phyloP scores from a whole-genome alignment of 2,329 filamentous ascomycete genomes.

The Calonectria pseudoturangicola region DNA sequence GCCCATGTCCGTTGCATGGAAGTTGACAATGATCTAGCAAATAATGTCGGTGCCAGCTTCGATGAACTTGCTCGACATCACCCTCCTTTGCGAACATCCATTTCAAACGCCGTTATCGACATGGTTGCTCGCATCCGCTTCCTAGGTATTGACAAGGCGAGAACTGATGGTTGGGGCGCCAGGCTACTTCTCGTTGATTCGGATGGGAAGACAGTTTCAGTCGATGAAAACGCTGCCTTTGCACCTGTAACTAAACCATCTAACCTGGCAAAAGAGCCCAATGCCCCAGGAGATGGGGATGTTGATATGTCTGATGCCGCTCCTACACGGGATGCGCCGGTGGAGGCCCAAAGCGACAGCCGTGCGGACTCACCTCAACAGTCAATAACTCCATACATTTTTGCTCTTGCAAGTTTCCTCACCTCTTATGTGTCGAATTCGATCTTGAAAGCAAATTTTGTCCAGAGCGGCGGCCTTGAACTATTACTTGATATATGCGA shows the following conservation, averaged over 20 bases:
- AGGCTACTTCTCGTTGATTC: constrained; percentile 82
- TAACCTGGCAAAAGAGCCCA: constrained; percentile 63
- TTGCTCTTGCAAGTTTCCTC: constrained; percentile 85
- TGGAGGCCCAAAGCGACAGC: constrained; percentile 42
- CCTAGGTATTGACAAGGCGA: constrained; percentile 82
- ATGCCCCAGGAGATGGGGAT: constrained; percentile 66
- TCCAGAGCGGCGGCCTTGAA: constrained; percentile 87
- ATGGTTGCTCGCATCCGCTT: constrained; percentile 90
- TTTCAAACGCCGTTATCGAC: constrained; percentile 89
- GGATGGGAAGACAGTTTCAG: constrained; percentile 70
- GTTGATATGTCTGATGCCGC: constrained; percentile 79
- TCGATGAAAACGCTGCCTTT: constrained; percentile 72
- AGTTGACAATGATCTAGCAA: constrained; percentile 80
- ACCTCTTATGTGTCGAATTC: constrained; percentile 83
- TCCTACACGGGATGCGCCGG: constrained; percentile 39
- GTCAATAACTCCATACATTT: constrained; percentile 81
- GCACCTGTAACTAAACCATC: constrained; percentile 53
- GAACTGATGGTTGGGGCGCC: constrained; percentile 82
- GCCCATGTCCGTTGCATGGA: constrained; percentile 91
- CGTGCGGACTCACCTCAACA: constrained; percentile 53
- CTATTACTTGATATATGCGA: constrained; percentile 89
- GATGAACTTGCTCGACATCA: constrained; percentile 97
- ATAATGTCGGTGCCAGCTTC: constrained; percentile 86
- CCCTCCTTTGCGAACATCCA: constrained; percentile 85
- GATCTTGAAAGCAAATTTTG: constrained; percentile 82